phyloP scores from a whole-genome alignment of 148 eudicot species.

The Vaccinium myrtillus region DNA sequence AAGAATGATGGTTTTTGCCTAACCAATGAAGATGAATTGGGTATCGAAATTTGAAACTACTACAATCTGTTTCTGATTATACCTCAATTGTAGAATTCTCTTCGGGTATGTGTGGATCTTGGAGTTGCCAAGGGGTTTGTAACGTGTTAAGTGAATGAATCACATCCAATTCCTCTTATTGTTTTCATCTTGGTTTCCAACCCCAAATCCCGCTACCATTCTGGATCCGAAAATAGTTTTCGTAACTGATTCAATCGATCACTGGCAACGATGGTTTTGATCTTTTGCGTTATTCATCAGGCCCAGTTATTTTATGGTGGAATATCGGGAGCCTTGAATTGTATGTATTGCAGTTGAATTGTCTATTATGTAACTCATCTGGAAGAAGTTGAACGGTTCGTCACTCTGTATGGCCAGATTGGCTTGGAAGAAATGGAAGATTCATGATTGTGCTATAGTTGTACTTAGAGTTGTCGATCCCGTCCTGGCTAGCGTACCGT shows the following conservation, averaged over 20 bases:
- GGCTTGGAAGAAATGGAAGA: neutral
- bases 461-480: neutral
- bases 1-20: too few species aligned
- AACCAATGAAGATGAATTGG: too few species aligned
- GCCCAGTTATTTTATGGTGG: neutral
- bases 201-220: neutral
- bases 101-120: neutral
- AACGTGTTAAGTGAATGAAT: neutral
- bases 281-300: neutral
- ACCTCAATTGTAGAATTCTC: neutral
- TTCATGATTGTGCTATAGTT: neutral
- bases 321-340: neutral
- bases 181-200: neutral
- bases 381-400: neutral
- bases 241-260: neutral
- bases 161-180: too few species aligned
- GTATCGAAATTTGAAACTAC: too few species aligned
- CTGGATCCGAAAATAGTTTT: neutral
- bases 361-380: neutral
- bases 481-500: too few species aligned
- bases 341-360: neutral
- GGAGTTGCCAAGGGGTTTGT: neutral
- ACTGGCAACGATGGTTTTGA: neutral
- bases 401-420: neutral
- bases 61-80: too few species aligned